Percentiles rank a stretch among this genome's conserved stretches.
Conservation (phyloP, 331 rosid genomes). For the Stylosanthes scabra region DNA sequence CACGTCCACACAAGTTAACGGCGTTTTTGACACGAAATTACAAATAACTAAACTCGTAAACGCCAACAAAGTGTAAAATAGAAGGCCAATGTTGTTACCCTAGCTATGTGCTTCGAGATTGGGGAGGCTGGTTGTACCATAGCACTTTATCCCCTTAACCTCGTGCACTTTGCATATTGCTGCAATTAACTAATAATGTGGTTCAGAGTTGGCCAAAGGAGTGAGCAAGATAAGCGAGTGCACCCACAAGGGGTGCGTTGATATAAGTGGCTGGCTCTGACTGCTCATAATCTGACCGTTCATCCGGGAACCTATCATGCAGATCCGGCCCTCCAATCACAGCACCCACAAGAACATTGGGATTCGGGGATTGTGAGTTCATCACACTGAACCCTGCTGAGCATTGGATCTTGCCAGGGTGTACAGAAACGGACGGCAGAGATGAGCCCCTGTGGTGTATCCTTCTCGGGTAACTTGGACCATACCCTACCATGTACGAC, state of each 20-base stretch:
- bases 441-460: slow-evolving; percentile 96
- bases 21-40: slow-evolving; percentile 41
- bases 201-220: slow-evolving; percentile 71
- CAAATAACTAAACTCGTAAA: neutral
- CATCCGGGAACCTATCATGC: slow-evolving; percentile 75
- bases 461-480: slow-evolving; percentile 78
- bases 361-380: slow-evolving; percentile 80
- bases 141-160: slow-evolving; percentile 30
- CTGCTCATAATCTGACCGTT: slow-evolving; percentile 87
- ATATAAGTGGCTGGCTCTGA: slow-evolving; percentile 92
- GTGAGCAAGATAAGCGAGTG: slow-evolving; percentile 89
- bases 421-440: slow-evolving; percentile 63
- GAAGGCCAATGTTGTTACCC: slow-evolving; percentile 14
- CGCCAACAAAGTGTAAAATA: slow-evolving; percentile 11
- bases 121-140: slow-evolving; percentile 45
- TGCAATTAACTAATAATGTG: neutral
- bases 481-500: slow-evolving; percentile 99
- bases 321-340: slow-evolving; percentile 90
- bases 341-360: slow-evolving; percentile 81
- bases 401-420: slow-evolving; percentile 93
- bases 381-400: slow-evolving; percentile 78
- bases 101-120: slow-evolving; percentile 46
- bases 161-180: slow-evolving; percentile 39
- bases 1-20: neutral
- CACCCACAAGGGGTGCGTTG: slow-evolving; percentile 88